Conservation (phyloP, 2,329 filamentous ascomycete genomes). For the Pyricularia sp. region DNA sequence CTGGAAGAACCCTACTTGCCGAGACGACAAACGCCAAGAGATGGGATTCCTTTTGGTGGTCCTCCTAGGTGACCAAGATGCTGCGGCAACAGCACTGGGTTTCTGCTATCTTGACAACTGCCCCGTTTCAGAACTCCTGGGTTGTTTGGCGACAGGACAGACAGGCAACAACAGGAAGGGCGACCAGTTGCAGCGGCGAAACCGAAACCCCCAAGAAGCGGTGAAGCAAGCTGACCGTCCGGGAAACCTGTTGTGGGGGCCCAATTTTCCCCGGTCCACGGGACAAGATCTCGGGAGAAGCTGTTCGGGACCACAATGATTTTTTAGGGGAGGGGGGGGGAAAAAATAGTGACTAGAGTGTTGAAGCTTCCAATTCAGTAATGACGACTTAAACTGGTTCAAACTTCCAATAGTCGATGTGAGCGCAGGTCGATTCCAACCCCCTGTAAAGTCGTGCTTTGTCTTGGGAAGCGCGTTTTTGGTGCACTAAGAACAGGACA, state of each 20-base stretch:
- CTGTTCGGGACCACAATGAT: not conserved
- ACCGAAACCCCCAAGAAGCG: not conserved
- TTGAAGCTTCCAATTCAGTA: not conserved
- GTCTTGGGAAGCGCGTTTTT: not conserved
- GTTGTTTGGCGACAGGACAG: not conserved
- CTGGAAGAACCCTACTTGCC: not conserved
- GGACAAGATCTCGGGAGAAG: not conserved
- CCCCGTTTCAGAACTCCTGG: not conserved
- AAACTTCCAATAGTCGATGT: not conserved
- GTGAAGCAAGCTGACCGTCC: not conserved
- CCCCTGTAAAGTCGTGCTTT: not conserved
- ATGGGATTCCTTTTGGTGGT: not conserved
- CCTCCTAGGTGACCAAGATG: not conserved
- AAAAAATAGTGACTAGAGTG: not conserved
- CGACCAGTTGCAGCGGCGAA: not conserved
- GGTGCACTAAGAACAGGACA: not conserved
- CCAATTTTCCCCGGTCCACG: conserved; percentile 1
- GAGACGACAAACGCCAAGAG: not conserved
- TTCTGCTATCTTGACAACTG: not conserved
- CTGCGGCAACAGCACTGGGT: not conserved
- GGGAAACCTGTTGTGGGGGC: not conserved
- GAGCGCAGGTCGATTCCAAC: not conserved
- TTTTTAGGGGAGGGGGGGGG: not conserved
- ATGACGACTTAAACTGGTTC: not conserved
- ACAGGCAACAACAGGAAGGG: not conserved